A percentile compares a stretch with the other conserved stretches of the same genome.
Evolutionary conservation across 257 asterid species (phyloP).

Genomic region (Nicotiana tabacum): DNA sequence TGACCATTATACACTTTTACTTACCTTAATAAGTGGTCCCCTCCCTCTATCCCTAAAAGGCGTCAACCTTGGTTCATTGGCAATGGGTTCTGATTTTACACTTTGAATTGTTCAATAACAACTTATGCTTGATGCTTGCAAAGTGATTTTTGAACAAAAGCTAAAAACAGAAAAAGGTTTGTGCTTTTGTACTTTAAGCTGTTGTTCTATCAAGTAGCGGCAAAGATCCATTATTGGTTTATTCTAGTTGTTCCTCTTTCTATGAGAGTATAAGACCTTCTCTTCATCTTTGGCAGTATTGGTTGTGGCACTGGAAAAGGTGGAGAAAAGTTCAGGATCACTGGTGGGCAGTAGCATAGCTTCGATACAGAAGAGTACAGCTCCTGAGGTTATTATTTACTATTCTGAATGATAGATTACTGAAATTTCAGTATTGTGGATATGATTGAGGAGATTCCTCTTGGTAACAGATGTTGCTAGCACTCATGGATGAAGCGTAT

Average conservation of each 20-base stretch:
- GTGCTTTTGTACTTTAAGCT: neutral
- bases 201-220: neutral
- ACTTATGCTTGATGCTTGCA: neutral
- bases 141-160: neutral
- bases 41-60: neutral
- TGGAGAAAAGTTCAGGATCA: slow-evolving; percentile 82
- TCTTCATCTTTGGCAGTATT: slow-evolving; percentile 43
- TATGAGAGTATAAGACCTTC: slow-evolving; percentile 8
- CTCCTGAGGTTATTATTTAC: slow-evolving; percentile 68
- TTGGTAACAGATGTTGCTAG: slow-evolving; percentile 72
- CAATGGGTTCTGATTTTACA: neutral
- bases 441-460: slow-evolving; percentile 16
- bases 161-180: neutral
- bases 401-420: slow-evolving; percentile 9
- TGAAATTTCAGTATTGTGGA: slow-evolving; percentile 3
- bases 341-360: slow-evolving; percentile 92
- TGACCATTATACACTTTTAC: neutral
- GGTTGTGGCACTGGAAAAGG: slow-evolving; percentile 92
- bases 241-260: neutral
- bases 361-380: slow-evolving; percentile 88
- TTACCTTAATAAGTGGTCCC: neutral
- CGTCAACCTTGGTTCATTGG: neutral
- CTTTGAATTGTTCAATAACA: neutral
- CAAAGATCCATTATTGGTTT: neutral
- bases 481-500: slow-evolving; percentile 98